Evolutionary conservation across 2,329 filamentous ascomycete genomes (phyloP).

Genomic region (Fusarium nematophilum): DNA sequence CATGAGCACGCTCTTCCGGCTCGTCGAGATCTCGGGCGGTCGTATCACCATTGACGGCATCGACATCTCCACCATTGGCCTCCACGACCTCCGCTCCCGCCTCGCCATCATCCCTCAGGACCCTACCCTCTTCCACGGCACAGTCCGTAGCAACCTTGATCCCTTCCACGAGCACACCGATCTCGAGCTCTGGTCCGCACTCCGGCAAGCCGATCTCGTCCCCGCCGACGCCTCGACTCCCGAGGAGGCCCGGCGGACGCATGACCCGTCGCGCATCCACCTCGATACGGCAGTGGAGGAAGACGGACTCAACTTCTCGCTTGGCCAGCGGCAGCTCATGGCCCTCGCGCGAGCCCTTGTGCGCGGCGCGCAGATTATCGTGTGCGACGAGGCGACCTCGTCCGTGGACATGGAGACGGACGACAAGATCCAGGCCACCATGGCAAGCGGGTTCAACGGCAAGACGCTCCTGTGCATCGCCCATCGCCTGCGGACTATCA

Average conservation of each 20-base stretch:
- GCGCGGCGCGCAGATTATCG: slow-evolving; percentile 87
- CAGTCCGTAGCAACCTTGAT: slow-evolving; percentile 82
- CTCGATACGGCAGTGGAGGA: slow-evolving; percentile 91
- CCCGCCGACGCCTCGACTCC: slow-evolving; percentile 68
- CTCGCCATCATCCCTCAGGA: slow-evolving; percentile 88
- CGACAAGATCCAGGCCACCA: slow-evolving; percentile 92
- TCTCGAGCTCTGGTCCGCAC: slow-evolving; percentile 79
- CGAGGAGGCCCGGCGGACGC: slow-evolving; percentile 72
- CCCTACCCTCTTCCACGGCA: slow-evolving; percentile 84
- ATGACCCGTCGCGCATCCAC: slow-evolving; percentile 77
- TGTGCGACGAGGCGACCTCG: slow-evolving; percentile 96
- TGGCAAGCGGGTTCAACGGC: slow-evolving; percentile 84
- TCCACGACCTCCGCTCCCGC: slow-evolving; percentile 79
- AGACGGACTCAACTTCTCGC: slow-evolving; percentile 94
- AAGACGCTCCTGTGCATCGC: slow-evolving; percentile 94
- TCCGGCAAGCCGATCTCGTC: slow-evolving; percentile 81
- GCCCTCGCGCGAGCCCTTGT: slow-evolving; percentile 92
- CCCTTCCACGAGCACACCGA: slow-evolving; percentile 84
- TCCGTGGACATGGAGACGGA: slow-evolving; percentile 97
- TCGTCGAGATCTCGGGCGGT: slow-evolving; percentile 73
- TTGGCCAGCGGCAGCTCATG: slow-evolving; percentile 96
- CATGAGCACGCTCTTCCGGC: slow-evolving; percentile 84
- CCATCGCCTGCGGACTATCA: slow-evolving; percentile 90
- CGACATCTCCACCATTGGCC: slow-evolving; percentile 78
- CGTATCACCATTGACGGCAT: slow-evolving; percentile 74